Base-by-base conservation (phyloP, 1,139 yeast genomes). In the Hansenula sp. region DNA sequence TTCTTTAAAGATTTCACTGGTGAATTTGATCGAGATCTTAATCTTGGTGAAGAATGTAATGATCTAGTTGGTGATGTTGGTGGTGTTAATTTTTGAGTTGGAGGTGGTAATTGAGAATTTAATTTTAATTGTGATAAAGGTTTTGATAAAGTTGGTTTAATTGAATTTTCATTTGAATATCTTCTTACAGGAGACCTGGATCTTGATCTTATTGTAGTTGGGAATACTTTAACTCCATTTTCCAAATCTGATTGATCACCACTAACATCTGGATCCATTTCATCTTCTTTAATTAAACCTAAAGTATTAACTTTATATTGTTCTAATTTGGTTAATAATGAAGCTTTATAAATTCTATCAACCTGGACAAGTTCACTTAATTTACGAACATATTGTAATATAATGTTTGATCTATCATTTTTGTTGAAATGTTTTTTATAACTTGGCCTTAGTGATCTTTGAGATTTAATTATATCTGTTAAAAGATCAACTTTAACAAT, bases 281-380 rank as follows among this genome's bases (percentile, higher is more conserved):
- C 29, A 32, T 32, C 34, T 20, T 48, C 52, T 29, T 36, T 47
- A 13, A 51, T 46, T 8, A 40, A 31, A 3, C 44, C 47, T 29
- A 51, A 36, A 24, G 42, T 44, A n/a, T 13, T 6, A 4, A 11
- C 14, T 35, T 32, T 49, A 26, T 33, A 39, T 7, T 29, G 16
- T 18, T 54, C 54, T 11, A 55, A 21, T 21, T 46, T 62, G 0
- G 60, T 47, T 27, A 62, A 53, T 14, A 68, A 40, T 8, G 69
- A 51, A 3, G 74, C 75, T 43, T 66, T 65, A 56, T 73, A 80
- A 10, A 82, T 71, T 36, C 89, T 61, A 22, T 73, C 76, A n/a
- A 79, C 73, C 57, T 82, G 89, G 16, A 81, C 77, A 44, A 74
- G 69, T 39, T 75, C 70, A 13, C 85, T 83, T 35, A 81, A 50